These are phyloP conservation scores for Hypoxylon fragiforme DNA, from an alignment of 495 filamentous ascomycete genomes.

Conservation along the genomic window DNA sequence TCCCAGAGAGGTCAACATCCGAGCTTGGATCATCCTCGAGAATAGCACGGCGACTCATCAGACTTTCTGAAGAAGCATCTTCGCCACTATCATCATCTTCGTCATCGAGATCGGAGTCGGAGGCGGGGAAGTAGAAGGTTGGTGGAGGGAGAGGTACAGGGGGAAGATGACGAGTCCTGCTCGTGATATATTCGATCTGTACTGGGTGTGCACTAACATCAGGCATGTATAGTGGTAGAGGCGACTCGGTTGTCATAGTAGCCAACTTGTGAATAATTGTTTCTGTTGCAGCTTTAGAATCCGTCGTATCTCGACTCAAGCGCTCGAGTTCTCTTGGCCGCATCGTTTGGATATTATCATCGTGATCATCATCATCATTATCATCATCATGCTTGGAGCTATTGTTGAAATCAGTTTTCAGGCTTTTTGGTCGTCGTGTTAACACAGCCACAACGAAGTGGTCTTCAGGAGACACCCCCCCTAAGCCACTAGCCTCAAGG, in stretches of 20 bases:
- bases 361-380: too few relatives aligned
- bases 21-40: constrained; percentile 33
- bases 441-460: constrained; percentile 64
- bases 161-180: constrained; percentile 35
- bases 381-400: constrained; percentile 18
- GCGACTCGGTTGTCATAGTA: constrained; percentile 43
- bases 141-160: constrained; percentile 51
- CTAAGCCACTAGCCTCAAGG: constrained; percentile 66
- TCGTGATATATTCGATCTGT: constrained; percentile 44
- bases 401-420: constrained; percentile 1
- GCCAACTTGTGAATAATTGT: constrained; percentile 43
- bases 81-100: constrained; percentile 35
- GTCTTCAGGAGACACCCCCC: constrained; percentile 66
- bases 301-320: constrained; percentile 13
- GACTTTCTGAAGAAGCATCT: constrained; percentile 32
- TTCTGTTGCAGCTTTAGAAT: constrained; percentile 38
- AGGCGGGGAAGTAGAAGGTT: constrained; percentile 43
- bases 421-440: constrained; percentile 46
- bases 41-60: constrained; percentile 36
- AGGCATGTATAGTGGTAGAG: constrained; percentile 11
- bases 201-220: neutral
- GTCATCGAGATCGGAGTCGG: constrained; percentile 38
- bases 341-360: constrained; percentile 2
- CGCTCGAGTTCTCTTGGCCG: constrained; percentile 5
- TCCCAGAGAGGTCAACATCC: constrained; percentile 34